These are phyloP conservation scores for Lactarius hengduanensis DNA, from an alignment of 768 basidiomycete genomes.

Conservation along the genomic window DNA sequence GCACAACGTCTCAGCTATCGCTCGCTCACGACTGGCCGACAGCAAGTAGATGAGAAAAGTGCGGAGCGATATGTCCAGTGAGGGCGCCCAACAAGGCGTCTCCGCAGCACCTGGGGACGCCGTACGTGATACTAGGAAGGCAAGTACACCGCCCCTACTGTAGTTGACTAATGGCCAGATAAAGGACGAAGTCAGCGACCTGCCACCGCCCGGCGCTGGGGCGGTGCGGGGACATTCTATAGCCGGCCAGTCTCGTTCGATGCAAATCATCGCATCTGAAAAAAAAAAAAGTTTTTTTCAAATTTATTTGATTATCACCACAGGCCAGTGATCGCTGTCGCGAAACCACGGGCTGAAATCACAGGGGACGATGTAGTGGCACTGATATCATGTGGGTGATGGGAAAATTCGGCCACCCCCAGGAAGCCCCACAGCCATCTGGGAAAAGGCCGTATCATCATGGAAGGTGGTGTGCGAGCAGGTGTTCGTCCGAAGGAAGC, in stretches of 20 bases:
- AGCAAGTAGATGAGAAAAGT: neutral
- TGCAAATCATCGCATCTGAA: neutral
- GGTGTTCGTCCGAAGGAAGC: neutral
- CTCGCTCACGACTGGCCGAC: neutral
- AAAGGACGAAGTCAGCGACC: neutral
- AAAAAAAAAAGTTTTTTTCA: neutral
- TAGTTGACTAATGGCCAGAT: neutral
- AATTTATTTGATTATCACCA: neutral
- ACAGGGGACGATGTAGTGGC: no score
- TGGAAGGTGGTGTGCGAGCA: neutral
- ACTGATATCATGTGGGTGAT: neutral
- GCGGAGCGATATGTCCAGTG: neutral
- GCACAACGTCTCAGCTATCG: neutral
- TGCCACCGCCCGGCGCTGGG: neutral
- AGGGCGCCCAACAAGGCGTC: neutral
- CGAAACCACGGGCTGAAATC: no score
- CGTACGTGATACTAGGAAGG: neutral
- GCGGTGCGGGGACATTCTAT: neutral
- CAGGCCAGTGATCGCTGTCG: neutral
- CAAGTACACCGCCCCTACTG: neutral
- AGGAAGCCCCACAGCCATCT: neutral
- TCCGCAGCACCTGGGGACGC: neutral
- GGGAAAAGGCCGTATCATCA: neutral
- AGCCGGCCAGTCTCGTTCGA: neutral
- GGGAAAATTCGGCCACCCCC: neutral